Evolutionary conservation across 495 filamentous ascomycete species (phyloP).

Genomic region (Pseudoneurospora amorphoporcata): DNA sequence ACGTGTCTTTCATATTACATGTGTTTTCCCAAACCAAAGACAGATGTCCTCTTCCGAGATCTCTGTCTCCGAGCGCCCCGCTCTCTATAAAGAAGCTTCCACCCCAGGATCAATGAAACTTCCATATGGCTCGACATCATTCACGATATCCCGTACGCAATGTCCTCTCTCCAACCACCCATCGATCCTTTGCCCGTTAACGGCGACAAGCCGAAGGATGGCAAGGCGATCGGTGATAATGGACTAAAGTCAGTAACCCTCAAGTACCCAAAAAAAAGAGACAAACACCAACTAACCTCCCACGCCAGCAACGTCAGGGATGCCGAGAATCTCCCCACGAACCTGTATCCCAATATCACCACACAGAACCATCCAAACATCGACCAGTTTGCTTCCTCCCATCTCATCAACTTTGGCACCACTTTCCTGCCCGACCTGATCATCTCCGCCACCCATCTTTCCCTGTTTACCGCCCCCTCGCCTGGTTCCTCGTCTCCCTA

Average conservation of each 20-base stretch:
- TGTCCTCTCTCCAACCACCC: not conserved
- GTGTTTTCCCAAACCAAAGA: no score
- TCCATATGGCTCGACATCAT: not conserved
- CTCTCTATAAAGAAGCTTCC: not conserved
- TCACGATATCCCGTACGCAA: not conserved
- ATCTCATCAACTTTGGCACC: constrained; percentile 20
- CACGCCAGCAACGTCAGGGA: not conserved
- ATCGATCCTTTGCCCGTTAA: not conserved
- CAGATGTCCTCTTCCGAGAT: no score
- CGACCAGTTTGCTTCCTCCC: constrained; percentile 6
- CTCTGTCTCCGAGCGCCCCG: no score
- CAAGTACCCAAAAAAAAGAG: not conserved
- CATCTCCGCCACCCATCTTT: constrained; percentile 12
- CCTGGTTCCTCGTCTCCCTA: not conserved
- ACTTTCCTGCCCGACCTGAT: constrained; percentile 17
- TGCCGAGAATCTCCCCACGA: not conserved
- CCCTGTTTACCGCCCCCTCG: constrained; percentile 12
- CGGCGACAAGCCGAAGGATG: not conserved
- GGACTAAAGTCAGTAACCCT: not conserved
- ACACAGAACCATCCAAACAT: not conserved
- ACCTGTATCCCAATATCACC: constrained; percentile 2
- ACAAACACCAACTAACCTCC: not conserved
- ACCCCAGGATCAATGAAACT: not conserved
- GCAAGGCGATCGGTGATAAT: not conserved
- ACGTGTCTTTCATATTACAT: no score